Evolutionary conservation across 352 stramenopile species (phyloP), one percentile per base, ranked within the genome.

Genomic region (Aphanomyces stellatus): DNA sequence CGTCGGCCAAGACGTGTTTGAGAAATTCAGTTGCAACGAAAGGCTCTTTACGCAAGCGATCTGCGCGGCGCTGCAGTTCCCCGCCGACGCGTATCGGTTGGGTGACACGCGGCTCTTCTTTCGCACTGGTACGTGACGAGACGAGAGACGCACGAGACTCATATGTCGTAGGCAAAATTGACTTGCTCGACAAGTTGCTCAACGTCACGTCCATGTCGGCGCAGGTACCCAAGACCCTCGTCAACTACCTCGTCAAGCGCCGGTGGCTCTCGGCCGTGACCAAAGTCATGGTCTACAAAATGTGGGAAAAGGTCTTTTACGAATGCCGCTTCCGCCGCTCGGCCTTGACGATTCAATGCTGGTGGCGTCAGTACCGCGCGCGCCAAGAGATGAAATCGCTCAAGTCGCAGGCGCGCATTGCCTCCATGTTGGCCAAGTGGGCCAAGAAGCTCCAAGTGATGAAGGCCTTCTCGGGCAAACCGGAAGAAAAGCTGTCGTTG

Each of bases 11-110:
- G 74, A 83, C 35, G 79, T 91, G 35, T 67, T 57, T 33, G 71
- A 79, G 62, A 73, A 74, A 7, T 93, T 96, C 43, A 79, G 90
- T 35, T 86, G 74, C 60, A 93, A 94, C 64, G 84, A 94, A 62
- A 88, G 90, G 69, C 71, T 93, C 25, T 93, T 96, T 62, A 94
- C 86, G 2, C 79, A 93, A 62, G 84, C 84, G 8, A 90, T 96
- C 68, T 67, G 93, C 30, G 86, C 76, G 57, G 82, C 79, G 40
- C 89, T 91, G 65, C 71, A 83, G 42, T 91, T 96, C 56, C 84
- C 85, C 1, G 82, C 82, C 0, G 77, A 75, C 1, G 84, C 85
- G 0, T 96, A 93, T 61, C 80, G 82, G 0, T 74, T 96, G 28
- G 87, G 87, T 69, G 81, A 90, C 46, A 88, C 82, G 5, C 83